Base-by-base conservation (phyloP, 2,329 filamentous ascomycete species). In the Pseudocercospora cruenta region DNA sequence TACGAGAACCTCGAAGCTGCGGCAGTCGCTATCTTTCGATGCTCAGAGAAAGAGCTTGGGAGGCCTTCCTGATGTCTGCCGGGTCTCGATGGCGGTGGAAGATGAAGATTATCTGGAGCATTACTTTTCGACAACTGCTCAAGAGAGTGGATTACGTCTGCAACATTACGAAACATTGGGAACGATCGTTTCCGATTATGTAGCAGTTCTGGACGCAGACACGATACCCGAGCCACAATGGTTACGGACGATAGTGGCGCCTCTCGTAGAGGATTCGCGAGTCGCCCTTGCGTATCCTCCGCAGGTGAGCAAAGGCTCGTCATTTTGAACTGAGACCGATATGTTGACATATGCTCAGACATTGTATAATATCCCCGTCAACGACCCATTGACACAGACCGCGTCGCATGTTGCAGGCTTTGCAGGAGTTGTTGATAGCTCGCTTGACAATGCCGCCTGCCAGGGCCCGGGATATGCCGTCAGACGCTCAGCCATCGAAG, bases 191-290 rank as follows among this genome's bases (percentile, higher is more conserved):
- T 58, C 55, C 8, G 55, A 16, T 85, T 71, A 89, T 82, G 74
- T 89, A 73, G 87, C 87, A n/a, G 85, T 85, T 45, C 78, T 90
- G 36, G 88, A 90, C 73, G 88, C 87, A 21, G 88, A 90, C 73
- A 90, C 90, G 88, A 89, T 90, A 75, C 85, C 87, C 6, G 86
- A 89, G 74, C 80, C 80, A 60, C 78, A 85, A 55, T 90, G 87
- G 86, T 80, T 90, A 16, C 84, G 87, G 45, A 83, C 85, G 28
- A 74, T 87, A 16, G 76, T 89, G n/a, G 85, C 87, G 62, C 87
- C 89, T 72, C 75, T 89, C 62, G 71, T 89, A 9, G 53, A 66
- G 65, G 85, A 89, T 71, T 79, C 82, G 49, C 86, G 84, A 74
- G 81, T 87, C 79, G 85, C 84, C 58, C 80, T 88, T 58, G 85